phyloP scores from a whole-genome alignment of 371 early-diverging fungal species.

The Haplosporangium sp. region DNA sequence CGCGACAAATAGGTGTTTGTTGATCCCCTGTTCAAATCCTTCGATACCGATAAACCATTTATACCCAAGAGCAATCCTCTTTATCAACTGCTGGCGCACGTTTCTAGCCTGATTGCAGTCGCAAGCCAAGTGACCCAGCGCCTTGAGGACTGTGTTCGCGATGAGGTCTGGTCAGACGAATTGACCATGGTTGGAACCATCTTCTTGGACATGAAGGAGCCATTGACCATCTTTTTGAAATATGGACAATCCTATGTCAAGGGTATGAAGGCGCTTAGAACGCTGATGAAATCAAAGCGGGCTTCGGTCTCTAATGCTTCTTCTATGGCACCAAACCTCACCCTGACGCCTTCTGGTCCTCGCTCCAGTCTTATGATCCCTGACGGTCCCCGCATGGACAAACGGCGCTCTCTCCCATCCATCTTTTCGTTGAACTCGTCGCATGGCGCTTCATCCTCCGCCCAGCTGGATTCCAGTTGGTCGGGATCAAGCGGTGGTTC shows the following conservation, averaged over 20 bases:
- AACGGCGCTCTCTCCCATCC: slow-evolving; percentile 37
- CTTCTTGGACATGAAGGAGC: slow-evolving; percentile 50
- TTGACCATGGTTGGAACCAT: slow-evolving; percentile 40
- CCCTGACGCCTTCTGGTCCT: background rate
- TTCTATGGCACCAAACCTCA: background rate
- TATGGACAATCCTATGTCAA: slow-evolving; percentile 55
- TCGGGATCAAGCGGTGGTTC: slow-evolving; percentile 8
- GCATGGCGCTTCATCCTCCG: background rate
- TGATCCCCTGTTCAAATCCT: slow-evolving; percentile 33
- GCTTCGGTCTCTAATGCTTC: slow-evolving; percentile 4
- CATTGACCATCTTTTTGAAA: slow-evolving; percentile 47
- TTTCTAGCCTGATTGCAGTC: slow-evolving; percentile 30
- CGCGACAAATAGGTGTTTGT: slow-evolving; percentile 35
- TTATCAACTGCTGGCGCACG: slow-evolving; percentile 47
- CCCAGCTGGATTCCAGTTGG: background rate
- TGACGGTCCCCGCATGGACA: slow-evolving; percentile 28
- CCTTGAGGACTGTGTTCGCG: slow-evolving; percentile 42
- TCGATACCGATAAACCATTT: slow-evolving; percentile 48
- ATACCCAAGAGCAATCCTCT: slow-evolving; percentile 46
- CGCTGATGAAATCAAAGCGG: slow-evolving; percentile 47
- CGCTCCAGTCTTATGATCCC: background rate
- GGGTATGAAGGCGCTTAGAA: slow-evolving; percentile 49
- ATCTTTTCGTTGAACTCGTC: slow-evolving; percentile 23
- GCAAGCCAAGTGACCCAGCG: slow-evolving; percentile 23
- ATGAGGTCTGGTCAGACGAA: slow-evolving; percentile 50